A percentile compares a stretch with the other conserved stretches of the same genome.
These are phyloP conservation scores for Carnegiea gigantea DNA, from an alignment of 179 eudicot genomes.

Conservation along the genomic window DNA sequence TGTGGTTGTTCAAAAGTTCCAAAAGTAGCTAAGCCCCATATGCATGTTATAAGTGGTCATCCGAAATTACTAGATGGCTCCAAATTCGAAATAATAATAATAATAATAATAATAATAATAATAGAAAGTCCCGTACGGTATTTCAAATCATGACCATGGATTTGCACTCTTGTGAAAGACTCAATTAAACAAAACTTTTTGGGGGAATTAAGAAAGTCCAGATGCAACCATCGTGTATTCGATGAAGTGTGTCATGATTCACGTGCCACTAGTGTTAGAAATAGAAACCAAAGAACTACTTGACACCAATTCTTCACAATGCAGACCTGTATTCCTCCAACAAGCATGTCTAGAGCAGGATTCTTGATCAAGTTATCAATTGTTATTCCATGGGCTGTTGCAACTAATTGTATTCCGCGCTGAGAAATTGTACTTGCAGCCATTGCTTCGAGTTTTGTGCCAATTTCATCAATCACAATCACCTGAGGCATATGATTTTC, in stretches of 20 bases:
- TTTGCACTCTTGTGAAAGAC: too few species aligned
- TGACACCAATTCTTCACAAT: not conserved
- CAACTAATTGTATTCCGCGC: slow-evolving; percentile 98
- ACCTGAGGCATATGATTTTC: slow-evolving; percentile 99
- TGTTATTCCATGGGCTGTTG: slow-evolving; percentile 97
- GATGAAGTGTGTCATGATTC: not conserved
- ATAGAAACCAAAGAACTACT: not conserved
- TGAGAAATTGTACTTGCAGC: slow-evolving; percentile 99
- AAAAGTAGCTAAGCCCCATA: too few species aligned
- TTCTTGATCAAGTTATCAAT: slow-evolving; percentile 86
- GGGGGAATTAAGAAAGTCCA: too few species aligned
- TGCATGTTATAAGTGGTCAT: too few species aligned
- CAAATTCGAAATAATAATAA: too few species aligned
- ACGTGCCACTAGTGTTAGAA: not conserved
- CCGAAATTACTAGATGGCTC: too few species aligned
- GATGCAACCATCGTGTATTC: not conserved
- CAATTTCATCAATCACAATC: slow-evolving; percentile 96
- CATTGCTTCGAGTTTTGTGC: slow-evolving; percentile 95
- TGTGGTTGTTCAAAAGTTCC: too few species aligned
- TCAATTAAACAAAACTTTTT: too few species aligned
- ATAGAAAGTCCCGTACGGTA: not conserved
- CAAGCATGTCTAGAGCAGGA: slow-evolving; percentile 97
- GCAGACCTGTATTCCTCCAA: slow-evolving; percentile 91
- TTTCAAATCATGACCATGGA: too few species aligned
- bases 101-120: too few species aligned